A percentile compares a stretch with the other conserved stretches of the same genome.
Conservation (phyloP, 1,139 yeast species). For the Suhomyces anneliseae region DNA sequence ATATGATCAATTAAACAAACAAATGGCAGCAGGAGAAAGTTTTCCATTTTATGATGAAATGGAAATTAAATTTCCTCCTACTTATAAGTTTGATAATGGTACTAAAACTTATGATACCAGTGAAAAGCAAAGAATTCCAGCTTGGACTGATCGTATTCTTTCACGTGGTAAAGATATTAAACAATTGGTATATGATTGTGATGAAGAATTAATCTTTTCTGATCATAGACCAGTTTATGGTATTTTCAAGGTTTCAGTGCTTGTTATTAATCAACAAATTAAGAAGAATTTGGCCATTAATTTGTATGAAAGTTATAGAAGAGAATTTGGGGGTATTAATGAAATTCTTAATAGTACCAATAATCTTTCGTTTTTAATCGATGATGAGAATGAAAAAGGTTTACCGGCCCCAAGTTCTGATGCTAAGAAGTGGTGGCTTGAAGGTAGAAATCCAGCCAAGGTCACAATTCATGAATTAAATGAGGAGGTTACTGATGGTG, state of each 20-base stretch:
- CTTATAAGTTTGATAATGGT: constrained; percentile 90
- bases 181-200: constrained; percentile 66
- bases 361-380: constrained; percentile 28
- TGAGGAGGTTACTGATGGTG: constrained; percentile 31
- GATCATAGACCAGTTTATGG: constrained; percentile 96
- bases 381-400: constrained; percentile 29
- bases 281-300: constrained; percentile 58
- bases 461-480: constrained; percentile 50
- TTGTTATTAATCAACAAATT: constrained; percentile 64
- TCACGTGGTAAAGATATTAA: constrained; percentile 54
- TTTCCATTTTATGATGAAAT: constrained; percentile 72
- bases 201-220: constrained; percentile 64
- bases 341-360: constrained; percentile 35
- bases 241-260: constrained; percentile 63
- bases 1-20: constrained; percentile 74
- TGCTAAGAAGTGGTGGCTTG: constrained; percentile 86
- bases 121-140: constrained; percentile 90
- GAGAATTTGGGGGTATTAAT: constrained; percentile 43
- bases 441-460: constrained; percentile 73
- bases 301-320: constrained; percentile 58
- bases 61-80: constrained; percentile 77
- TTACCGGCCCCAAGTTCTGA: constrained; percentile 92
- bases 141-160: constrained; percentile 84
- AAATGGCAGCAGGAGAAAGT: constrained; percentile 68
- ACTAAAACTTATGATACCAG: constrained; percentile 67